Base-by-base conservation (phyloP, 495 filamentous ascomycete genomes). In the Penicillium maclennaniae region DNA sequence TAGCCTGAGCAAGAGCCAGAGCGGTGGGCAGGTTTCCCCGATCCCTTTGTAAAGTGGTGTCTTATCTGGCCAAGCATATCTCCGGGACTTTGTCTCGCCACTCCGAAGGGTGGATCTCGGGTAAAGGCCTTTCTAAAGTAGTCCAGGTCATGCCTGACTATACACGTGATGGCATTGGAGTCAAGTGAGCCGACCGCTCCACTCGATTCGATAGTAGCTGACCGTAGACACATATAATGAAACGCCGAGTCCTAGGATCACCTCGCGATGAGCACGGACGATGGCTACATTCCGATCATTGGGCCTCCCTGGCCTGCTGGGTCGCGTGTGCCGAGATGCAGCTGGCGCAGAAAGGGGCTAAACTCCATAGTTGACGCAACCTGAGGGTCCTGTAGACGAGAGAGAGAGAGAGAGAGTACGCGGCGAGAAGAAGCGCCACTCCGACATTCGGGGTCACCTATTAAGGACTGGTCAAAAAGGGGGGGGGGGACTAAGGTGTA, bases 251-350 rank as follows among this genome's bases (percentile, higher is more conserved):
- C n/a, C n/a, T n/a, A n/a, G n/a, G n/a, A n/a, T n/a, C n/a, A n/a
- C n/a, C n/a, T n/a, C 9, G 3, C 9, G 38, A 40, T 1, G 39
- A 27, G 54, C 54, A 57, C 54, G 54, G 54, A 51, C 47, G 39
- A 34, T 51, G 48, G 42, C 42, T 34, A 20, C 37, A 53, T 50
- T 54, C 52, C 53, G 56, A 59, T 59, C 57, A 56, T 47, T 56
- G 26, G 26, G 57, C 44, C 53, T 53, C 23, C 34, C 31, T 34
- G 31, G 31, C 14, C 14, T 34, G 31, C 14, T 34, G 45, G 48
- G 26, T 53, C 54, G 54, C 54, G 54, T 56, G 54, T 47, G 47
- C 20, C 31, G 23, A 55, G 46, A 42, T 41, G 51, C 51, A 54
- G 38, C 42, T 45, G 45, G 53, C 47, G 54, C 54, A 47, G 43